A percentile compares a stretch with the other conserved stretches of the same genome.
These are phyloP conservation scores for Hypomontagnella submonticulosa DNA, from an alignment of 495 filamentous ascomycete species.

Conservation along the genomic window DNA sequence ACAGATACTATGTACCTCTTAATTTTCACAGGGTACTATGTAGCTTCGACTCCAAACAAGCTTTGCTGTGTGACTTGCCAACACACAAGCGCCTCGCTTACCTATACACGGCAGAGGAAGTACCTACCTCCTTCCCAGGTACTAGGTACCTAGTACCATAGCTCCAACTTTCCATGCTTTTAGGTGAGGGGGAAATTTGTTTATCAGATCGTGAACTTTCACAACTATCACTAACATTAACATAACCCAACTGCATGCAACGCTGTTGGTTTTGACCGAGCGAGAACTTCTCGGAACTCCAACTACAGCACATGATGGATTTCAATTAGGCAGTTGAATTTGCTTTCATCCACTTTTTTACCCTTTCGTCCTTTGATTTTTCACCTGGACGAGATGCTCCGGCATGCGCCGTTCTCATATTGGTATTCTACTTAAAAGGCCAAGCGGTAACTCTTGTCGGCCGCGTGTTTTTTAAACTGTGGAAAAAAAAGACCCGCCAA, in stretches of 20 bases:
- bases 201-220: constrained; percentile 23
- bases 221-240: constrained; percentile 5
- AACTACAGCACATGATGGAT: constrained; percentile 28
- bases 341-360: constrained; percentile 34
- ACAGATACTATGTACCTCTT: not conserved
- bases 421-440: constrained; percentile 42
- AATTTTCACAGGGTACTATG: constrained; percentile 7
- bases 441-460: constrained; percentile 31
- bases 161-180: not conserved
- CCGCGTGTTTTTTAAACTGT: constrained; percentile 4
- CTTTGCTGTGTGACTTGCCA: constrained; percentile 14
- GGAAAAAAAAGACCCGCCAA: constrained; percentile 32
- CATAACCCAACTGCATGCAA: constrained; percentile 28
- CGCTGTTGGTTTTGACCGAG: constrained; percentile 21
- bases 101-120: not conserved
- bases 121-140: too few relatives aligned
- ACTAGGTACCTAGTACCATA: not conserved
- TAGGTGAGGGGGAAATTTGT: not conserved
- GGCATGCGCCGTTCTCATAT: constrained; percentile 18
- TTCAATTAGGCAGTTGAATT: constrained; percentile 42
- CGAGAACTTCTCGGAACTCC: constrained; percentile 39
- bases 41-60: constrained; percentile 19
- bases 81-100: constrained; percentile 15
- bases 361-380: constrained; percentile 11
- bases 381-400: constrained; percentile 28